Evolutionary conservation across 2,329 filamentous ascomycete genomes (phyloP).

Genomic region (Stagonosporopsis chrysanthemi): DNA sequence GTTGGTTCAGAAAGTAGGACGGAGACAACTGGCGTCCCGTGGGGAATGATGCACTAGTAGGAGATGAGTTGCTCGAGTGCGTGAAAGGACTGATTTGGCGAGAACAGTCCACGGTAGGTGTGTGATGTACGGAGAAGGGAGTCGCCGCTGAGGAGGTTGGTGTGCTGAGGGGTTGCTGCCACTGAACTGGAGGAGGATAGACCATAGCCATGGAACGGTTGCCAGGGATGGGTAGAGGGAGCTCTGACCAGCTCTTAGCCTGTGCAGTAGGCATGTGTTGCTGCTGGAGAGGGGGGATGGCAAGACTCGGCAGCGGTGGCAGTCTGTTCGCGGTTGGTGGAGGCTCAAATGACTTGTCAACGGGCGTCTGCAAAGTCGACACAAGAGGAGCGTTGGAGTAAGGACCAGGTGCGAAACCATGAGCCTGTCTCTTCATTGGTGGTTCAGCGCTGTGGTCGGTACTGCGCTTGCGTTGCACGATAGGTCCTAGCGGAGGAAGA

Average conservation of each 20-base stretch:
- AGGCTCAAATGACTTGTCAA: constrained; percentile 45
- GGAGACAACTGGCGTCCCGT: constrained; percentile 80
- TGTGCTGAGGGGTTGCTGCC: constrained; percentile 55
- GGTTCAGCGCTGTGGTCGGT: constrained; percentile 64
- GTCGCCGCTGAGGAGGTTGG: constrained; percentile 43
- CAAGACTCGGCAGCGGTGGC: constrained; percentile 75
- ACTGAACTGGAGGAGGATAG: constrained; percentile 67
- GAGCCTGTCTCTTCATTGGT: constrained; percentile 61
- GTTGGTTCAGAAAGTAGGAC: constrained; percentile 84
- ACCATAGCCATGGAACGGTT: constrained; percentile 78
- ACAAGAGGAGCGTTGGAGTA: constrained; percentile 47
- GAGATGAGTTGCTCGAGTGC: constrained; percentile 68
- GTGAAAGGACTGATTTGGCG: constrained; percentile 61
- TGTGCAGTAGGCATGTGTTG: constrained; percentile 37
- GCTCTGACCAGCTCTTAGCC: constrained; percentile 53
- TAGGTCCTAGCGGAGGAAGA: constrained; percentile 53
- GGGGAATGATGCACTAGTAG: constrained; percentile 70
- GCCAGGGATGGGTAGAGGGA: constrained; percentile 60
- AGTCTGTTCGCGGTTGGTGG: constrained; percentile 57
- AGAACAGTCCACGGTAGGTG: constrained; percentile 48
- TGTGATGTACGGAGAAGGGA: constrained; percentile 37
- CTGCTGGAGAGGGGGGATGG: constrained; percentile 62
- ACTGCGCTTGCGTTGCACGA: constrained; percentile 63
- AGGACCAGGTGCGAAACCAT: constrained; percentile 47
- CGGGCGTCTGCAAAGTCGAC: constrained; percentile 45